Conservation (phyloP, 2,329 filamentous ascomycete species). For the Scleromitrula shiraiana region DNA sequence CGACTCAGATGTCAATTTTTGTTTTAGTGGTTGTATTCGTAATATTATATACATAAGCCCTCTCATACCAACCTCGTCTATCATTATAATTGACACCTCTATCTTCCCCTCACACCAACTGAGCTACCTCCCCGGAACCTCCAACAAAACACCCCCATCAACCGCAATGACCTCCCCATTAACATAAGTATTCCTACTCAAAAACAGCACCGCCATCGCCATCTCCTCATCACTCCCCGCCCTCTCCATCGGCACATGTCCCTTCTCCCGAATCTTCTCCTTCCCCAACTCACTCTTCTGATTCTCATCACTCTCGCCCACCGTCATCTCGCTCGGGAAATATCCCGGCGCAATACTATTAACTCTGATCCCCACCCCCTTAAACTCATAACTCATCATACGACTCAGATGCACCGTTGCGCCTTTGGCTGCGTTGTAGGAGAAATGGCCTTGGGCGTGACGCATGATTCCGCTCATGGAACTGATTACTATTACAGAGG, state of each 20-base stretch:
- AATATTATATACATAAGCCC: background rate
- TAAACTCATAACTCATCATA: constrained; percentile 46
- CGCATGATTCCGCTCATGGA: constrained; percentile 25
- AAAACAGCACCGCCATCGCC: constrained; percentile 46
- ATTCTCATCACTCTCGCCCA: constrained; percentile 36
- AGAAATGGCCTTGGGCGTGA: constrained; percentile 24
- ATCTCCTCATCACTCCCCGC: constrained; percentile 44
- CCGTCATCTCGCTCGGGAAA: constrained; percentile 38
- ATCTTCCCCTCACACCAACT: background rate
- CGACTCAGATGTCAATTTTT: too few species aligned
- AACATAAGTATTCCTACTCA: constrained; percentile 35
- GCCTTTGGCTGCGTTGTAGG: constrained; percentile 37
- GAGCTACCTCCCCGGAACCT: constrained; percentile 26
- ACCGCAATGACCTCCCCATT: constrained; percentile 36
- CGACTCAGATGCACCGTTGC: constrained; percentile 46
- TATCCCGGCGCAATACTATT: constrained; percentile 50
- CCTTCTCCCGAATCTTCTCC: constrained; percentile 42
- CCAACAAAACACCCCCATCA: constrained; percentile 41
- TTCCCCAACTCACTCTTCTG: constrained; percentile 42
- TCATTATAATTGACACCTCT: too few species aligned
- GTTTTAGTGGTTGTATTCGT: background rate
- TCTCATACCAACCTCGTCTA: too few species aligned
- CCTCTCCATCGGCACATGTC: constrained; percentile 40
- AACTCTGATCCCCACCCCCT: constrained; percentile 45
- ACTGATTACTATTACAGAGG: constrained; percentile 25